Evolutionary conservation across 495 filamentous ascomycete species (phyloP).

Genomic region (Hypoxylon rickii): DNA sequence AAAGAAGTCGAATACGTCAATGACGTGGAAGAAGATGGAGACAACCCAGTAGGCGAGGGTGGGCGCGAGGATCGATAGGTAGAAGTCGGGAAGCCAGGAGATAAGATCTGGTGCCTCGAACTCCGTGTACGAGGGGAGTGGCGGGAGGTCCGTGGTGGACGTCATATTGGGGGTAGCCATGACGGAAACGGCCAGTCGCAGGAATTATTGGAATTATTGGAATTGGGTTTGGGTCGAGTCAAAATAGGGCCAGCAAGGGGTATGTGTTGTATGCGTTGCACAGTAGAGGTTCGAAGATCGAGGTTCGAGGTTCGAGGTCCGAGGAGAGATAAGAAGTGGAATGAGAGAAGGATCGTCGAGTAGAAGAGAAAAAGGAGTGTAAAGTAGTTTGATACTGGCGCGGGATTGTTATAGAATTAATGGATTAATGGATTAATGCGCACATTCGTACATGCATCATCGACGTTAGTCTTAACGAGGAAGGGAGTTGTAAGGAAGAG

Average conservation of each 20-base stretch:
- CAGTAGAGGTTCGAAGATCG: too few species aligned
- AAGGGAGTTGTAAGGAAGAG: constrained; percentile 2
- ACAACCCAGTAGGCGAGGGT: constrained; percentile 85
- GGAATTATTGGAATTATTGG: constrained; percentile 5
- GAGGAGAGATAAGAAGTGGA: background rate
- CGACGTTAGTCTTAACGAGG: too few species aligned
- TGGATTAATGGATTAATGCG: too few species aligned
- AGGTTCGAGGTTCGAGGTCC: background rate
- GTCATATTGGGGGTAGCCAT: constrained; percentile 42
- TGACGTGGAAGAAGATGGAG: constrained; percentile 83
- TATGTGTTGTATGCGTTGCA: too few species aligned
- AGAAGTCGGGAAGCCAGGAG: constrained; percentile 78
- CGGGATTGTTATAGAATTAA: too few species aligned
- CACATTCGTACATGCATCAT: too few species aligned
- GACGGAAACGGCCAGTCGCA: constrained; percentile 17
- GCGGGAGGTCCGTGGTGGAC: constrained; percentile 63
- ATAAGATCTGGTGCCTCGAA: constrained; percentile 70
- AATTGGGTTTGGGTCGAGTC: background rate
- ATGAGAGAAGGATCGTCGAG: constrained; percentile 28
- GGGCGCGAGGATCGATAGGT: constrained; percentile 73
- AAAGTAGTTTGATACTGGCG: constrained; percentile 16
- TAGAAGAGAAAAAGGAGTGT: constrained; percentile 26
- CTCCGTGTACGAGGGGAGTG: constrained; percentile 74
- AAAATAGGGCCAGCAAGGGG: constrained; percentile 9
- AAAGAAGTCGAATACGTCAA: constrained; percentile 82